phyloP scores from a whole-genome alignment of 257 asterid genomes.

The Leptodermis oblonga region DNA sequence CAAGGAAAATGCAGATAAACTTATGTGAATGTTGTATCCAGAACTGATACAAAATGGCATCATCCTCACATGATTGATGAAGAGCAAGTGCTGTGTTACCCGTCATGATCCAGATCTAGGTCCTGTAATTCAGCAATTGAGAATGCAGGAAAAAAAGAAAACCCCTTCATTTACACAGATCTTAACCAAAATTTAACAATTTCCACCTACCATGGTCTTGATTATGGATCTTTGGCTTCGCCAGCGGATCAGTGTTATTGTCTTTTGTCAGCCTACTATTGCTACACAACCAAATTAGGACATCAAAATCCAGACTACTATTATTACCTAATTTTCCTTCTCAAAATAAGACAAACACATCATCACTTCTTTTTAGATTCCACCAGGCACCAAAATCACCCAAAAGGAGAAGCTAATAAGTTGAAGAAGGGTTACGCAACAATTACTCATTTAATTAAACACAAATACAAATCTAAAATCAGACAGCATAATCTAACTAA shows the following conservation, averaged over 20 bases:
- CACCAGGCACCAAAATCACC: neutral
- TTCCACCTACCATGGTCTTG: neutral
- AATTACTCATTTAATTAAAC: neutral
- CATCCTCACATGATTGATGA: neutral
- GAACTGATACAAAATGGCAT: neutral
- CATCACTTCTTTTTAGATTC: neutral
- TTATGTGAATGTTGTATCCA: neutral
- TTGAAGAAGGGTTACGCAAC: neutral
- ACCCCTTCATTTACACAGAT: neutral
- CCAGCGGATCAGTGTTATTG: neutral
- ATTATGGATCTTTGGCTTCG: neutral
- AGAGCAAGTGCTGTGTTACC: neutral
- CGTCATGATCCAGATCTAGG: neutral
- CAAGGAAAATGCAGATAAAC: no score
- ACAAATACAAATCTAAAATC: neutral
- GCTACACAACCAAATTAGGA: neutral
- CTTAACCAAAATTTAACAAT: neutral
- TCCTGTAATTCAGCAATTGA: neutral
- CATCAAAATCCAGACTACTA: neutral
- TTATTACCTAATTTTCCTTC: neutral
- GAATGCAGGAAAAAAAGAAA: neutral
- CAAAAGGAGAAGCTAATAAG: constrained; percentile 3
- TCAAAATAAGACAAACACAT: neutral
- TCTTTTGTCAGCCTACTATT: neutral
- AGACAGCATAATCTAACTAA: neutral